These are phyloP conservation scores for Pseudomonodictys pantanalensis DNA, from an alignment of 495 filamentous ascomycete genomes.

Conservation along the genomic window DNA sequence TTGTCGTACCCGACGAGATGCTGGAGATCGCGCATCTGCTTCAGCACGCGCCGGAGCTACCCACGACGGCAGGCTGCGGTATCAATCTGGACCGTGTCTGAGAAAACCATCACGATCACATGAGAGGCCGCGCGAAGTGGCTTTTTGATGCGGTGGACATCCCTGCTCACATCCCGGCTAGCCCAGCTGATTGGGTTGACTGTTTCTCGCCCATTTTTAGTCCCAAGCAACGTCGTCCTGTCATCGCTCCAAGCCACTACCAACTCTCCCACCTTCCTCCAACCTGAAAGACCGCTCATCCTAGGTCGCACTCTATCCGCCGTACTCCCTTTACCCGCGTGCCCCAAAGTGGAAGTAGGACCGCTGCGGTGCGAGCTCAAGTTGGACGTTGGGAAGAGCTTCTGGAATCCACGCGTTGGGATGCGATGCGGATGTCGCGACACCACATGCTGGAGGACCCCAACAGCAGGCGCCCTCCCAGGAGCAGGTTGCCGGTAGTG, in stretches of 20 bases:
- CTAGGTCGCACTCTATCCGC: slow-evolving; percentile 22
- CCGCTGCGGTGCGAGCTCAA: slow-evolving; percentile 24
- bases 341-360: slow-evolving; percentile 21
- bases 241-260: slow-evolving; percentile 30
- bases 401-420: slow-evolving; percentile 24
- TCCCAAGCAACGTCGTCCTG: slow-evolving; percentile 37
- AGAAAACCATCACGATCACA: slow-evolving; percentile 19
- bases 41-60: slow-evolving; percentile 30
- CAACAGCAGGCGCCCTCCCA: slow-evolving; percentile 13
- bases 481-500: background rate
- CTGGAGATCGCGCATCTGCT: slow-evolving; percentile 6
- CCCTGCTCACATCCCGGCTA: slow-evolving; percentile 24
- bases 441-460: slow-evolving; percentile 12
- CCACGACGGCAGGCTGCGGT: background rate
- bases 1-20: slow-evolving; percentile 4
- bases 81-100: slow-evolving; percentile 19
- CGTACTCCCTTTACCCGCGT: slow-evolving; percentile 18
- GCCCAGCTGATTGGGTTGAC: slow-evolving; percentile 24
- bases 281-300: slow-evolving; percentile 16
- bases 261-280: slow-evolving; percentile 22
- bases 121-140: slow-evolving; percentile 17
- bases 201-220: slow-evolving; percentile 34
- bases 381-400: slow-evolving; percentile 21
- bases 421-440: slow-evolving; percentile 2
- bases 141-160: slow-evolving; percentile 20